Evolutionary conservation across 163 green algal genomes (phyloP), one percentile per base, ranked within the genome.

Genomic region (Scenedesmus sp.): DNA sequence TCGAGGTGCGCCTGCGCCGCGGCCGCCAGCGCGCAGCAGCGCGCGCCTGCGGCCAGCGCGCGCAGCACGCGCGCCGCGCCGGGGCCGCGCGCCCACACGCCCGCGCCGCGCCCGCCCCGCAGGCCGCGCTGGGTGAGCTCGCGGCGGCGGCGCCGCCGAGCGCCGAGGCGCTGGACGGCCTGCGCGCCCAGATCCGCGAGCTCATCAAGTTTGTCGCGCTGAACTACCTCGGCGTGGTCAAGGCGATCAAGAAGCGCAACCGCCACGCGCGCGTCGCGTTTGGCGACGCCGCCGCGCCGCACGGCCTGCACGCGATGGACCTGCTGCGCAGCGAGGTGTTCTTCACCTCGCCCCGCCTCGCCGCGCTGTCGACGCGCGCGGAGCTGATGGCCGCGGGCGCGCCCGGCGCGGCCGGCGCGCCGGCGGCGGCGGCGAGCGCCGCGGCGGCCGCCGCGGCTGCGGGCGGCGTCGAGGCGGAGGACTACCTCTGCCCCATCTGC

Each of bases 191-290:
- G 70, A 79, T 96, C 45, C 80, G 83, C 24, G 88, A 94, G 63
- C 84, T 97, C 60, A 91, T 89, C 53, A 95, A 94, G 63, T 96
- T 91, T 75, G 92, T 89, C 1, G 89, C 90, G 17, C 87, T 98
- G 22, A 97, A 97, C 85, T 97, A 95, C 72, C 86, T 96, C 22
- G 93, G 92, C 10, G 92, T 96, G 3, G 84, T 95, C 57, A 97
- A 97, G 83, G 89, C 89, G 0, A 88, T 91, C 45, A 98, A 98
- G 86, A 98, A 98, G 87, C 80, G 91, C 44, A 97, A 97, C 85
- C 74, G 90, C 2, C 89, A 94, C 63, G 81, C 94, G 65, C 62
- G 79, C 64, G 78, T 82, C 6, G 81, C 20, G 26, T 47, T 47
- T 47, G 39, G 7, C 39, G 39, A 10, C 39, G 10, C 7, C 3